A percentile compares a stretch with the other conserved stretches of the same genome.
phyloP scores from a whole-genome alignment of 805 yeast genomes.

The Pichia heedii region DNA sequence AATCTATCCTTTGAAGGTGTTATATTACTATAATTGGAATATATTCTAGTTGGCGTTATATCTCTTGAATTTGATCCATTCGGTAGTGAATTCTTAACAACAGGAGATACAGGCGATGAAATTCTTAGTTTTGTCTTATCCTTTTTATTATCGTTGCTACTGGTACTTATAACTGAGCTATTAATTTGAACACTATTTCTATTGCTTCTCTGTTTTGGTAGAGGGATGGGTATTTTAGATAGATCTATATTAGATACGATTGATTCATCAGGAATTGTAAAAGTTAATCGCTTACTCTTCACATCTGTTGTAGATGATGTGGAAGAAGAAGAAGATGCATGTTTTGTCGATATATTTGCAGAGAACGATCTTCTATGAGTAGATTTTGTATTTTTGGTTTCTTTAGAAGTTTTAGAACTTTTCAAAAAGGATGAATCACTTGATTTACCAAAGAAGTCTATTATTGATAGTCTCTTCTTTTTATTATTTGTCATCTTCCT shows the following conservation, averaged over 20 bases:
- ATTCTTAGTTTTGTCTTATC: not conserved
- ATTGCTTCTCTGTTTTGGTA: not conserved
- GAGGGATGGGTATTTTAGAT: not conserved
- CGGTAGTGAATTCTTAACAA: not conserved
- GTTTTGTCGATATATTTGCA: not conserved
- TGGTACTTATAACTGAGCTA: too few species aligned
- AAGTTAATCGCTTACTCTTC: slow-evolving; percentile 1
- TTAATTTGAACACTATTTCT: not conserved
- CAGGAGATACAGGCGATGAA: not conserved
- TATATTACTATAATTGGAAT: too few species aligned
- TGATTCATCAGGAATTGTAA: slow-evolving; percentile 6
- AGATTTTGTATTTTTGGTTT: not conserved
- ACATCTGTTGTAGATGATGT: not conserved
- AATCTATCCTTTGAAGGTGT: not conserved
- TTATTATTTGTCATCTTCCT: slow-evolving; percentile 1
- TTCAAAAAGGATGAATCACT: not conserved
- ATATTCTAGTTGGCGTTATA: not conserved
- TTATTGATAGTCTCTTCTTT: slow-evolving; percentile 9
- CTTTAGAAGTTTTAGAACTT: not conserved
- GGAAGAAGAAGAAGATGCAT: slow-evolving; percentile 1
- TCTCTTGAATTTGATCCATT: not conserved
- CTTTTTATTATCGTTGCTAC: too few species aligned
- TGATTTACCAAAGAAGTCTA: slow-evolving; percentile 9
- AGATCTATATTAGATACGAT: slow-evolving; percentile 4
- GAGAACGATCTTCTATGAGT: not conserved